Percentiles rank a stretch among this genome's conserved stretches.
These are phyloP conservation scores for Acer saccharum DNA, from an alignment of 345 rosid species.

Conservation along the genomic window DNA sequence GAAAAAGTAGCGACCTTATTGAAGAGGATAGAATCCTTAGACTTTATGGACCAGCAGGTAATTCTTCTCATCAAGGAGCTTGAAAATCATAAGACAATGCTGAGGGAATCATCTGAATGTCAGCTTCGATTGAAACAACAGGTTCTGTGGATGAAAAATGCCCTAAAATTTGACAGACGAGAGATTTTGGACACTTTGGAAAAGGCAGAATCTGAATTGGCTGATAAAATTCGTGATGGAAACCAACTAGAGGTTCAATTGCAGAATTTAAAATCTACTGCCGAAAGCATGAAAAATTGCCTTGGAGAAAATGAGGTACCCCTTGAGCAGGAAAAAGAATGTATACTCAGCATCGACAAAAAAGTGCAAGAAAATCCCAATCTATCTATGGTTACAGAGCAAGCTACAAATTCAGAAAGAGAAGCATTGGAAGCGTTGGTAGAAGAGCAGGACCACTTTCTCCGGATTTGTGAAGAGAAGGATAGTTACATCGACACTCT, in stretches of 20 bases:
- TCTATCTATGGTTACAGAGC: neutral
- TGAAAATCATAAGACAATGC: neutral
- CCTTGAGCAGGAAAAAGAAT: neutral
- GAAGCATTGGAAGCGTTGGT: neutral
- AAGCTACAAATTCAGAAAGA: neutral
- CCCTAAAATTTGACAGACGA: neutral
- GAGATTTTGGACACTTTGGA: neutral
- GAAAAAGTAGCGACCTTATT: slow-evolving; percentile 1
- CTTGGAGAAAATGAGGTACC: neutral
- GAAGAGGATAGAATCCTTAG: slow-evolving; percentile 2
- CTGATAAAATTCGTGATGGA: slow-evolving; percentile 1
- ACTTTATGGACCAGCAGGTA: neutral
- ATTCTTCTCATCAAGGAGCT: neutral
- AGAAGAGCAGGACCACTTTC: neutral
- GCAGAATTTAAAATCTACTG: neutral
- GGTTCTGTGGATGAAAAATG: slow-evolving; percentile 1
- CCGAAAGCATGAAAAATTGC: neutral
- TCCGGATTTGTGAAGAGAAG: neutral
- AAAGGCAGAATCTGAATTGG: neutral
- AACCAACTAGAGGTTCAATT: neutral
- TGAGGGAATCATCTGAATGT: neutral
- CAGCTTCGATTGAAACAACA: neutral
- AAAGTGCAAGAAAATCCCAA: no score
- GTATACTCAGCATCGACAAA: no score
- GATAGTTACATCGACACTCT: neutral